These are phyloP conservation scores for Jacaranda mimosifolia DNA, from an alignment of 257 asterid species.

Conservation along the genomic window DNA sequence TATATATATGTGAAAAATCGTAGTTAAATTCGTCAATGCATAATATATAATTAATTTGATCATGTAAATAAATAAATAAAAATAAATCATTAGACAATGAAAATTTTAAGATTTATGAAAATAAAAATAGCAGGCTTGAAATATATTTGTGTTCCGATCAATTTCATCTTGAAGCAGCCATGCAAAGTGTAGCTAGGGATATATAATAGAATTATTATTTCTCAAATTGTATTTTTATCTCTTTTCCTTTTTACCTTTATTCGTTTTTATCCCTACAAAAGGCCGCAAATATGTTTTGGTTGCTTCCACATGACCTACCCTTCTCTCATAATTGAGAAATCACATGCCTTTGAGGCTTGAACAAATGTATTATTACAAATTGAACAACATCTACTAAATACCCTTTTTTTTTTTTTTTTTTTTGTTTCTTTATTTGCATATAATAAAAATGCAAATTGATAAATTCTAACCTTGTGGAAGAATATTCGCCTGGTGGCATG, in stretches of 20 bases:
- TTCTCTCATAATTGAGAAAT: slow-evolving; percentile 39
- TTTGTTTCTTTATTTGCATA: no score
- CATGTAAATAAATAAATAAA: background rate
- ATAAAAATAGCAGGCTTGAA: background rate
- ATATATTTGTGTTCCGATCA: background rate
- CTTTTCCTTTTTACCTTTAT: background rate
- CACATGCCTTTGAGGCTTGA: slow-evolving; percentile 46
- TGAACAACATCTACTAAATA: background rate
- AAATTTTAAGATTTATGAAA: background rate
- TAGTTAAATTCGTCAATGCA: no score
- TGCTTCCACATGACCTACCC: slow-evolving; percentile 41
- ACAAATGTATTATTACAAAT: background rate
- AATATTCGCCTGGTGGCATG: no score
- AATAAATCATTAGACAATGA: background rate
- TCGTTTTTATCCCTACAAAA: slow-evolving; percentile 11
- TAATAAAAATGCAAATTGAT: background rate
- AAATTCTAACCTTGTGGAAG: background rate
- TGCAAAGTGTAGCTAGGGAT: background rate
- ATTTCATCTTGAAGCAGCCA: background rate
- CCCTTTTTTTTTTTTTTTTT: no score
- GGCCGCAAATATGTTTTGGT: slow-evolving; percentile 22
- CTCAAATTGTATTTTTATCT: background rate
- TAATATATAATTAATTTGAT: background rate
- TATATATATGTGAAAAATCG: no score
- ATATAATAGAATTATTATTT: slow-evolving; percentile 8